A percentile compares a stretch with the other conserved stretches of the same genome.
Conservation (phyloP, 495 filamentous ascomycete species). For the Achaetomiella virescens region DNA sequence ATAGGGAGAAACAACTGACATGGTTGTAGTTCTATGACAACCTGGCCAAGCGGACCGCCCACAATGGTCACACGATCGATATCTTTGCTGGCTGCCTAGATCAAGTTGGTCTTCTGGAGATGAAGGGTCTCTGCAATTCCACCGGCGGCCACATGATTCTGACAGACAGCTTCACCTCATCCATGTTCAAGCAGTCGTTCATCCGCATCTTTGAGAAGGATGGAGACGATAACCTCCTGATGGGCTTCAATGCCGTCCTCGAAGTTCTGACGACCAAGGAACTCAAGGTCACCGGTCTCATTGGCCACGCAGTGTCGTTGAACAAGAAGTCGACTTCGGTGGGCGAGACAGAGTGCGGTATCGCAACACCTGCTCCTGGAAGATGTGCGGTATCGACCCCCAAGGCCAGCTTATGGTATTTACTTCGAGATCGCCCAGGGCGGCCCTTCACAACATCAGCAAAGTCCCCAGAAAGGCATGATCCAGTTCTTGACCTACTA, state of each 20-base stretch:
- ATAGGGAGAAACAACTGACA: conserved; percentile 16
- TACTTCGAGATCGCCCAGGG: conserved; percentile 99
- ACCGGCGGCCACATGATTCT: conserved; percentile 98
- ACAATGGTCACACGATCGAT: conserved; percentile 96
- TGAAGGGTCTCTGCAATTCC: conserved; percentile 95
- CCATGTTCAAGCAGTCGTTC: conserved; percentile 99
- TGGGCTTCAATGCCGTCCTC: conserved; percentile 97
- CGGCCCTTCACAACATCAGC: conserved; percentile 77
- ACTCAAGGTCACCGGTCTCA: conserved; percentile 95
- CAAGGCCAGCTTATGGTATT: conserved; percentile 82
- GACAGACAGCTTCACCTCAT: conserved; percentile 97
- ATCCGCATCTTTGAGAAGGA: conserved; percentile 97
- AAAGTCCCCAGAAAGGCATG: conserved; percentile 84
- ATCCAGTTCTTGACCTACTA: conserved; percentile 99
- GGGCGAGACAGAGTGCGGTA: conserved; percentile 96
- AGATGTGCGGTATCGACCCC: conserved; percentile 99
- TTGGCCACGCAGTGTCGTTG: conserved; percentile 90
- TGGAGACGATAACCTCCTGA: conserved; percentile 83
- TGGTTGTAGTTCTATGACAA: conserved; percentile 83
- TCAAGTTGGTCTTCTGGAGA: conserved; percentile 95
- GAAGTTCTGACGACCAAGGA: conserved; percentile 98
- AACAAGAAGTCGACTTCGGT: conserved; percentile 98
- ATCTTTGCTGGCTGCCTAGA: conserved; percentile 98
- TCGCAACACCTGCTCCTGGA: conserved; percentile 99
- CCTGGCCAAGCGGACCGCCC: conserved; percentile 89